Conservation (phyloP, 2,329 filamentous ascomycete genomes). For the Decorospora gaudefroyi region DNA sequence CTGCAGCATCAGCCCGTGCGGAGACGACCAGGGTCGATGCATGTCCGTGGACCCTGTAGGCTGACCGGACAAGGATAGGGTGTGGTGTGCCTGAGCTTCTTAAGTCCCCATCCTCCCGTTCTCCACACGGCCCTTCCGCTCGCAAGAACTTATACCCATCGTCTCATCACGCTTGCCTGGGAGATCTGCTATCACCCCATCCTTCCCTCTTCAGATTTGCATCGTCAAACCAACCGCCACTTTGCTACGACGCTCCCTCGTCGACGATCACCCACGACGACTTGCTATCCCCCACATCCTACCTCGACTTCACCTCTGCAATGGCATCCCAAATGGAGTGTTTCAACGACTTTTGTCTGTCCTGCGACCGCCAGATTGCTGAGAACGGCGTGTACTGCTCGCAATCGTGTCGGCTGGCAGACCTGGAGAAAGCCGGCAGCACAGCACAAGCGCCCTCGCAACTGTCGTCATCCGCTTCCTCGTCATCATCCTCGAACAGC, state of each 20-base stretch:
- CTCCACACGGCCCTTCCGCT: constrained; percentile 36
- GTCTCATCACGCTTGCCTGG: constrained; percentile 29
- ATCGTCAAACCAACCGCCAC: neutral
- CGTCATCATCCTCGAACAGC: constrained; percentile 56
- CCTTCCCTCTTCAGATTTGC: constrained; percentile 7
- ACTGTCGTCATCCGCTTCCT: constrained; percentile 60
- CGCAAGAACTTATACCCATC: constrained; percentile 20
- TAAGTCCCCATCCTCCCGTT: constrained; percentile 38
- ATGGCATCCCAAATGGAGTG: constrained; percentile 62
- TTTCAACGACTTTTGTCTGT: constrained; percentile 91
- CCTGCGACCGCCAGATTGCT: constrained; percentile 87
- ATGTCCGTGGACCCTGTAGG: constrained; percentile 27
- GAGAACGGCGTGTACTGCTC: constrained; percentile 83
- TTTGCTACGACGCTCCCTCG: constrained; percentile 1
- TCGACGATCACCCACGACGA: constrained; percentile 6
- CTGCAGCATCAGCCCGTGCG: constrained; percentile 22
- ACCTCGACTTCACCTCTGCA: constrained; percentile 3
- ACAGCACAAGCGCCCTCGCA: constrained; percentile 46
- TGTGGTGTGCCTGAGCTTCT: constrained; percentile 32
- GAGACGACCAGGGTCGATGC: constrained; percentile 24
- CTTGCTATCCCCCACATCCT: constrained; percentile 5
- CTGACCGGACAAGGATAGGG: constrained; percentile 7
- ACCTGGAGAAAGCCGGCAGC: constrained; percentile 71
- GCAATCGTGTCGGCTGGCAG: constrained; percentile 84
- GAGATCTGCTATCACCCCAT: constrained; percentile 1